A percentile compares a stretch with the other conserved stretches of the same genome.
phyloP scores from a whole-genome alignment of 176 grass and related monocot genomes.

The Musa schizocarpa region DNA sequence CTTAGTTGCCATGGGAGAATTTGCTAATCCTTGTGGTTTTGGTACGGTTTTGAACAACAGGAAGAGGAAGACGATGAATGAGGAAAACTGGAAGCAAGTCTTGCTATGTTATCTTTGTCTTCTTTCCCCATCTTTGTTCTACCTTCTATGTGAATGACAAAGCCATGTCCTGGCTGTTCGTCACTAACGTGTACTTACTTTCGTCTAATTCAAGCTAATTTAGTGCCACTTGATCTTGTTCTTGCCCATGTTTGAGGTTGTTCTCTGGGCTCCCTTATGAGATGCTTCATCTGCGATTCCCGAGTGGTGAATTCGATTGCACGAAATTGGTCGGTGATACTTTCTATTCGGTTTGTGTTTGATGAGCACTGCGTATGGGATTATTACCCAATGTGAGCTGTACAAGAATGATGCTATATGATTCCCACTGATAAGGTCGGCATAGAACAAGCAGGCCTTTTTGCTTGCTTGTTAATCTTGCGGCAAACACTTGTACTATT shows the following conservation, averaged over 20 bases:
- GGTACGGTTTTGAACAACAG: not conserved
- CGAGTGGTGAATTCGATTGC: too few relatives aligned
- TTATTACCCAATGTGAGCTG: too few relatives aligned
- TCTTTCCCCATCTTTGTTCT: not conserved
- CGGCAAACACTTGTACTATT: too few relatives aligned
- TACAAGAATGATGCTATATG: too few relatives aligned
- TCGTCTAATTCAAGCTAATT: not conserved
- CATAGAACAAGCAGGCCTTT: too few relatives aligned
- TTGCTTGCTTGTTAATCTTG: too few relatives aligned
- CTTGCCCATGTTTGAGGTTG: not conserved
- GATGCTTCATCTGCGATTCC: too few relatives aligned
- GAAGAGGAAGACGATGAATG: constrained; percentile 1
- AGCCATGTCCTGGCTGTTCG: not conserved
- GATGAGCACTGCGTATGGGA: too few relatives aligned
- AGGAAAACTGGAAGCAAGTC: not conserved
- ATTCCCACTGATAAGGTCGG: too few relatives aligned
- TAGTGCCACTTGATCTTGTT: not conserved
- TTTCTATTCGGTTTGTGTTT: too few relatives aligned
- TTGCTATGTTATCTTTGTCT: not conserved
- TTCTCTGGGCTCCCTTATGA: too few relatives aligned
- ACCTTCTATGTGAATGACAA: not conserved
- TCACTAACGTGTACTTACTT: not conserved
- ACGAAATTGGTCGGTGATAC: too few relatives aligned
- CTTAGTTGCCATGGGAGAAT: not conserved
- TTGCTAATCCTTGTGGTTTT: not conserved